Percentiles rank a stretch among this genome's conserved stretches.
Evolutionary conservation across 495 filamentous ascomycete genomes (phyloP).

Genomic region (Hypoxylon fuscum): DNA sequence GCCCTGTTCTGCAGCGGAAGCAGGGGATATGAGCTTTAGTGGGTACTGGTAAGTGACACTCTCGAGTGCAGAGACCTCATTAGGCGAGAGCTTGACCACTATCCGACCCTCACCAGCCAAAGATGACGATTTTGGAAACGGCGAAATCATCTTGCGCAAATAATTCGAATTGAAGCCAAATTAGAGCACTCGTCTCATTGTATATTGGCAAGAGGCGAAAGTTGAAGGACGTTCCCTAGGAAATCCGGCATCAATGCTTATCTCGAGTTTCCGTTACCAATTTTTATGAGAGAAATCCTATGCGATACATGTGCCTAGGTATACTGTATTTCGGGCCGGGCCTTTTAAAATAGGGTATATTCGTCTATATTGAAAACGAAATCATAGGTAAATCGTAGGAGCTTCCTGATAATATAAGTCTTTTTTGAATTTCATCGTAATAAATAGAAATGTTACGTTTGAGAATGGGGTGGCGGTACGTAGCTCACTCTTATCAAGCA

Average conservation of each 20-base stretch:
- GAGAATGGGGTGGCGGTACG: too few relatives aligned
- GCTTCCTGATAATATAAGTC: too few relatives aligned
- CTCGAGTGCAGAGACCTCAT: slow-evolving; percentile 73
- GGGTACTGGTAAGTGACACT: slow-evolving; percentile 90
- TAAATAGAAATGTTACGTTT: too few relatives aligned
- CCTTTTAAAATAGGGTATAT: too few relatives aligned
- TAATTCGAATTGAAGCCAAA: neutral
- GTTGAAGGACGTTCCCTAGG: neutral
- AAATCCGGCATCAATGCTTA: slow-evolving; percentile 26
- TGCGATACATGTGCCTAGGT: too few relatives aligned
- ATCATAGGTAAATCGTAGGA: too few relatives aligned
- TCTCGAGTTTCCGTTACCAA: slow-evolving; percentile 1
- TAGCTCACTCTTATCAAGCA: neutral
- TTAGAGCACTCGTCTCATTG: slow-evolving; percentile 1
- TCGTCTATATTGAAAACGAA: too few relatives aligned
- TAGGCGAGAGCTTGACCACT: slow-evolving; percentile 75
- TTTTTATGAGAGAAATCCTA: neutral
- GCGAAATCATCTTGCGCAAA: slow-evolving; percentile 54
- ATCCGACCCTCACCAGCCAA: slow-evolving; percentile 81
- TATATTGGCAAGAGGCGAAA: slow-evolving; percentile 8
- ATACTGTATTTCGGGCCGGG: too few relatives aligned
- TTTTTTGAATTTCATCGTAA: too few relatives aligned
- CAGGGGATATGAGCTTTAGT: slow-evolving; percentile 85
- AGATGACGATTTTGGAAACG: slow-evolving; percentile 75
- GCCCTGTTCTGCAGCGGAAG: slow-evolving; percentile 58